Conservation (phyloP, 202 grass and related monocot species). For the Carex arenaria region DNA sequence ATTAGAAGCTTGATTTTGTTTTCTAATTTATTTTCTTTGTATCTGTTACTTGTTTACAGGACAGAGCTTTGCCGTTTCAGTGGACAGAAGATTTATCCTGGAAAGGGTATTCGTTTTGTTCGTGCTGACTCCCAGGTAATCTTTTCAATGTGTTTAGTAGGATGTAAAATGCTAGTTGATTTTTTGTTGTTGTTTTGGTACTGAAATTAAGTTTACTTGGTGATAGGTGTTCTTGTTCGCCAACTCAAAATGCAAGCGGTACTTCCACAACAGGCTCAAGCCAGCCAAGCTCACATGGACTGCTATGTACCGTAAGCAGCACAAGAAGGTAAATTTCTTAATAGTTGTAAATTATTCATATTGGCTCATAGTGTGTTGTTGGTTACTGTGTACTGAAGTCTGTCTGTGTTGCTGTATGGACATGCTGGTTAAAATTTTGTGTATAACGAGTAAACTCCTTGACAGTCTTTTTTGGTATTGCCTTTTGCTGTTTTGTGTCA, state of each 20-base stretch:
- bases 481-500: not conserved
- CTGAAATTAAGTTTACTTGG: not conserved
- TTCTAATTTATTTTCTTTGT: not conserved
- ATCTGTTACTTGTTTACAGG: slow-evolving; percentile 20
- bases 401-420: not conserved
- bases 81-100: slow-evolving; percentile 58
- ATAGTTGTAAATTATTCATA: not conserved
- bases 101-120: slow-evolving; percentile 68
- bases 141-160: not conserved
- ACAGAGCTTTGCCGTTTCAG: slow-evolving; percentile 71
- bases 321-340: slow-evolving; percentile 55
- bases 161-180: not conserved
- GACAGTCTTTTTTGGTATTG: not conserved
- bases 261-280: slow-evolving; percentile 67
- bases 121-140: slow-evolving; percentile 46
- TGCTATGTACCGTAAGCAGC: slow-evolving; percentile 67
- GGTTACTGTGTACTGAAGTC: not conserved
- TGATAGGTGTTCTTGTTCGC: slow-evolving; percentile 54
- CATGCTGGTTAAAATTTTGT: not conserved
- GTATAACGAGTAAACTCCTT: not conserved
- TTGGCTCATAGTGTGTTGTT: not conserved
- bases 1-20: not conserved
- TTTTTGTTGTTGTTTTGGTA: not conserved
- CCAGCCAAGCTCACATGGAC: slow-evolving; percentile 65
- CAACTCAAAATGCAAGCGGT: slow-evolving; percentile 70